Conservation (phyloP, 495 filamentous ascomycete species). For the Aspergillus sclerotioniger region DNA sequence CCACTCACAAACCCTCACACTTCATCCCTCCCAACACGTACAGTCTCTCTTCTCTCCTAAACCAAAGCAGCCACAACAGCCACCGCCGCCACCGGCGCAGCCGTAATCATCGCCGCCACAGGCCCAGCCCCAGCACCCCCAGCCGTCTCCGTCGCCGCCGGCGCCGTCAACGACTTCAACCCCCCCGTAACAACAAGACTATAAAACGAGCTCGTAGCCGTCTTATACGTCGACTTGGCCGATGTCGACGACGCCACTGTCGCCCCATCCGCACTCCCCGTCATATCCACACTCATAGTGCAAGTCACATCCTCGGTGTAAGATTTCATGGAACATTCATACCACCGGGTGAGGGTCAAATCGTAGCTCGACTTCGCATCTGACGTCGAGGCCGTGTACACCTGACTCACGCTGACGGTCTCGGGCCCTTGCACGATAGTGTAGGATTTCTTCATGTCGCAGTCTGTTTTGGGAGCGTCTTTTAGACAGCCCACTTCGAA, state of each 20-base stretch:
- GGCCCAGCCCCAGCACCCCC: slow-evolving; percentile 7
- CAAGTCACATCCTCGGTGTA: slow-evolving; percentile 21
- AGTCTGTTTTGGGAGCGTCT: slow-evolving; percentile 20
- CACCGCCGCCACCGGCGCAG: slow-evolving; percentile 24
- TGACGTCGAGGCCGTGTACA: slow-evolving; percentile 15
- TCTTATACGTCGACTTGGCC: neutral
- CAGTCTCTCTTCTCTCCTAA: no score
- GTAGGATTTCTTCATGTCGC: slow-evolving; percentile 18
- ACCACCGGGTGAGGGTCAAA: slow-evolving; percentile 15
- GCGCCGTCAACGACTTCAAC: slow-evolving; percentile 13
- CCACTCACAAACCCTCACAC: no score
- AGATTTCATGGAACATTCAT: slow-evolving; percentile 19
- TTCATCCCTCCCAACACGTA: no score
- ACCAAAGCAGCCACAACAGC: slow-evolving; percentile 15
- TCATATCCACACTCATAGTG: slow-evolving; percentile 17
- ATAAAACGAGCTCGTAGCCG: slow-evolving; percentile 12
- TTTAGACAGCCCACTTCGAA: slow-evolving; percentile 26
- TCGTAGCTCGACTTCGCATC: slow-evolving; percentile 11
- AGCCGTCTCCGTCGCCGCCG: slow-evolving; percentile 16
- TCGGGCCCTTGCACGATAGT: slow-evolving; percentile 28
- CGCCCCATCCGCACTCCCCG: slow-evolving; percentile 1
- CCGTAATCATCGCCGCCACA: slow-evolving; percentile 20
- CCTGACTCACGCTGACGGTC: slow-evolving; percentile 18
- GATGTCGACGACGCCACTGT: neutral
- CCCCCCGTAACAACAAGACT: slow-evolving; percentile 23